These are phyloP conservation scores for Gossypium anomalum DNA, from an alignment of 345 rosid species.

Conservation along the genomic window DNA sequence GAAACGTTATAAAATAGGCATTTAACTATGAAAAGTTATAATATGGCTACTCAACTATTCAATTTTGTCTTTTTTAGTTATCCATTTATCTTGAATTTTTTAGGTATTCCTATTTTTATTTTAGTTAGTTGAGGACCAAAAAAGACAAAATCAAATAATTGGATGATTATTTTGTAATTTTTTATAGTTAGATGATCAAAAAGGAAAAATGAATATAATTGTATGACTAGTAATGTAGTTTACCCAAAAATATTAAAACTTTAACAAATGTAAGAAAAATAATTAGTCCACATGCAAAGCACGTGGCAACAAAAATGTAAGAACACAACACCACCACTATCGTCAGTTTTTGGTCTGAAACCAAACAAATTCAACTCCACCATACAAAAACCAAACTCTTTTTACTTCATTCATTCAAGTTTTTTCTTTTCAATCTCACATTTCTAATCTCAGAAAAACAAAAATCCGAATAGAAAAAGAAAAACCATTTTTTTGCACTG, in stretches of 20 bases:
- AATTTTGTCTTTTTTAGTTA: no score
- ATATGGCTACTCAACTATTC: fast-evolving
- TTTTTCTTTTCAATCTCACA: not conserved
- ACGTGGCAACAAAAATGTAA: not conserved
- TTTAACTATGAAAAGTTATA: no score
- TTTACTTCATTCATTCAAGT: not conserved
- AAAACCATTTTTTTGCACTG: not conserved
- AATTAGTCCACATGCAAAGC: not conserved
- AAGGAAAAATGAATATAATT: no score
- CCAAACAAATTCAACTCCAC: constrained; percentile 1
- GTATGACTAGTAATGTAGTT: no score
- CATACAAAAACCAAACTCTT: not conserved
- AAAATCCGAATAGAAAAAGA: not conserved
- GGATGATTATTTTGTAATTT: no score
- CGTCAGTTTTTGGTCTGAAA: not conserved
- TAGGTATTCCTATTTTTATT: no score
- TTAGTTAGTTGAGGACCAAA: no score
- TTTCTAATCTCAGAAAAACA: not conserved
- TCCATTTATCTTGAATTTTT: no score
- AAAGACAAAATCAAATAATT: no score
- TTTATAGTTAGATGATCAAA: no score
- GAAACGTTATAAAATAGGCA: no score
- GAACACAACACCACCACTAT: not conserved
- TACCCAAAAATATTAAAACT: no score
- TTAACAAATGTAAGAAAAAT: not conserved